Evolutionary conservation across 2,329 filamentous ascomycete species (phyloP), one percentile per base, ranked within the genome.

Genomic region (Calonectria pseudoreteaudii): DNA sequence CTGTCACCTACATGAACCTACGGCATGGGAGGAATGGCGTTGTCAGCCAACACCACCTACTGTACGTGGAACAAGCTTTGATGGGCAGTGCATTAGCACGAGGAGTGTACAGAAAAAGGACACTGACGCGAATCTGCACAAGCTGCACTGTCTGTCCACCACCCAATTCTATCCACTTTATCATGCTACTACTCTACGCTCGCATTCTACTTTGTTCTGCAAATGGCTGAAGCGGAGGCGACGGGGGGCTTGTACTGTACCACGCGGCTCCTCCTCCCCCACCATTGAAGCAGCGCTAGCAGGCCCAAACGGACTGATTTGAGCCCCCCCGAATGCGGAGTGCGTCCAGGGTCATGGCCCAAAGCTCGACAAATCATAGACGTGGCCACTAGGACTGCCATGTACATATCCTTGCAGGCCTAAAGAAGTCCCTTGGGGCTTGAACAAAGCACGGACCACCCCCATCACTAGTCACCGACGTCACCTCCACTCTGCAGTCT

Each of bases 401-500:
- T 26, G 56, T 23, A 14, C 30, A 36, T n/a, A 38, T 38, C 56
- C 34, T 38, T 38, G 56, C 31, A 23, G 52, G 47, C 26, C 62
- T 23, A 50, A 66, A 56, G 50, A 47, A 47, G 60, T 31, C 23
- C 64, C 56, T 30, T 53, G 58, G 66, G 26, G 60, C 26, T 60
- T 56, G 34, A 18, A 38, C 50, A 60, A 20, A 38, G 67, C 67
- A 64, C 56, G 58, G 44, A 38, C 52, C 75, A 58, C 65, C 67
- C 8, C 56, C 56, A n/a, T 66, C 60, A 62, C 34, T 75, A 65
- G 62, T 68, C 70, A 73, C 66, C 76, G 72, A 80, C 78, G 77
- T 80, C 79, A 80, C 78, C 70, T 60, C 56, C 68, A 52, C 53
- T 58, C 41, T 36, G 68, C 44, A 13, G 44, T 23, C 44, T 20